These are phyloP conservation scores for Globisporangium paddicum DNA, from an alignment of 352 stramenopile genomes.

Conservation along the genomic window DNA sequence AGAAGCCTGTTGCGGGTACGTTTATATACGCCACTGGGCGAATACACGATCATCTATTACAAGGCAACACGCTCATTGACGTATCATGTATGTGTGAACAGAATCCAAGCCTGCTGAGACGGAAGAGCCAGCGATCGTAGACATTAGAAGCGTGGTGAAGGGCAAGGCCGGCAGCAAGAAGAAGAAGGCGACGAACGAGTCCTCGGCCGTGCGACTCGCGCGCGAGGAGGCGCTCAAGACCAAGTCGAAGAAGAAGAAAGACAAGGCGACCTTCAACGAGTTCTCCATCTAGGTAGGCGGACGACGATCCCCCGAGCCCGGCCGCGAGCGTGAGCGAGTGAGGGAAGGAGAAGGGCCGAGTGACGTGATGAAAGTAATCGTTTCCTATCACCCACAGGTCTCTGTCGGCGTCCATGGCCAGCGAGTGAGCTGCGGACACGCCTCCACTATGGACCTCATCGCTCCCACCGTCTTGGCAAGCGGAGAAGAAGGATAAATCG, in stretches of 20 bases:
- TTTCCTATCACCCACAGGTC: neutral
- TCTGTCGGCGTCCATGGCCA: neutral
- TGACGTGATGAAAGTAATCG: neutral
- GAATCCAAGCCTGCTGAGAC: slow-evolving; percentile 17
- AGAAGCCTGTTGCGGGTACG: slow-evolving; percentile 24
- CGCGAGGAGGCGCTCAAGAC: slow-evolving; percentile 63
- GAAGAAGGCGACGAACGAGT: slow-evolving; percentile 66
- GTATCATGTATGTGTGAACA: slow-evolving; percentile 8
- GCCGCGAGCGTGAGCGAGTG: neutral
- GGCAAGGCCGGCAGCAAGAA: slow-evolving; percentile 38
- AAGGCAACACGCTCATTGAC: neutral
- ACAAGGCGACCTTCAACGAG: slow-evolving; percentile 80
- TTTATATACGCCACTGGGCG: neutral
- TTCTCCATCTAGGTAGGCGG: slow-evolving; percentile 55
- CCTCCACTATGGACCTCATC: neutral
- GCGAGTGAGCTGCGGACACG: neutral
- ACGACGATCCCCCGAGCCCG: neutral
- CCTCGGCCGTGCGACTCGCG: slow-evolving; percentile 55
- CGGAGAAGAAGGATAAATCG: neutral
- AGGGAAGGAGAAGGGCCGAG: no score
- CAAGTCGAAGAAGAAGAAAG: slow-evolving; percentile 66
- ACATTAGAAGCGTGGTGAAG: slow-evolving; percentile 77
- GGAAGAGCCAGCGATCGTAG: slow-evolving; percentile 33
- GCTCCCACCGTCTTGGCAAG: neutral
- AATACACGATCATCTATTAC: no score